Conservation (phyloP, 169 alveolate genomes). For the Miamiensis avidus region DNA sequence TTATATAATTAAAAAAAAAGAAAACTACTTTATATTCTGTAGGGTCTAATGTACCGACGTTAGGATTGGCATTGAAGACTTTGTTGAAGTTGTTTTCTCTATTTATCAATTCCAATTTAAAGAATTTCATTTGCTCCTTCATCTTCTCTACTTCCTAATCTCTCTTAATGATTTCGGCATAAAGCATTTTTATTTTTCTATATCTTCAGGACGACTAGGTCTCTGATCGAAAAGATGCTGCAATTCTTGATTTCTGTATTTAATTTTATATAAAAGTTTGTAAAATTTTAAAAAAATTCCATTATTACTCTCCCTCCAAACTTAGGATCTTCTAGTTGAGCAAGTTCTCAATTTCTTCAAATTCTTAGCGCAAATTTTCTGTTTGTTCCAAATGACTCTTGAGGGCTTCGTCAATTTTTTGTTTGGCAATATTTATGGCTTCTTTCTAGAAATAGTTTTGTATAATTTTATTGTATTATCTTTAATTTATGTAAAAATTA, state of each 20-base stretch:
- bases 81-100: constrained; percentile 84
- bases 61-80: constrained; percentile 81
- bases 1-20: neutral
- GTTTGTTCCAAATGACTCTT: neutral
- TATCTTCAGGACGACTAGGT: constrained; percentile 85
- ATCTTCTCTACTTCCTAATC: constrained; percentile 74
- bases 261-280: neutral
- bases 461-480: too few species aligned
- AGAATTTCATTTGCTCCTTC: constrained; percentile 78
- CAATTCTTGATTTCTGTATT: constrained; percentile 57
- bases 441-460: neutral
- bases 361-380: neutral
- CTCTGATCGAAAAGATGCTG: constrained; percentile 74
- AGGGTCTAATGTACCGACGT: constrained; percentile 76
- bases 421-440: neutral
- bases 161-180: constrained; percentile 65
- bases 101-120: constrained; percentile 79
- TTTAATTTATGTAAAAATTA: too few species aligned
- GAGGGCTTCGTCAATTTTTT: neutral
- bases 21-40: constrained; percentile 21
- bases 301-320: constrained; percentile 49
- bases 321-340: constrained; percentile 31
- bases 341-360: constrained; percentile 46
- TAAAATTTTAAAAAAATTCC: neutral
- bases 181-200: constrained; percentile 65